Evolutionary conservation across 108 stramenopile species (phyloP).

Genomic region (Mediolabrus comicus): DNA sequence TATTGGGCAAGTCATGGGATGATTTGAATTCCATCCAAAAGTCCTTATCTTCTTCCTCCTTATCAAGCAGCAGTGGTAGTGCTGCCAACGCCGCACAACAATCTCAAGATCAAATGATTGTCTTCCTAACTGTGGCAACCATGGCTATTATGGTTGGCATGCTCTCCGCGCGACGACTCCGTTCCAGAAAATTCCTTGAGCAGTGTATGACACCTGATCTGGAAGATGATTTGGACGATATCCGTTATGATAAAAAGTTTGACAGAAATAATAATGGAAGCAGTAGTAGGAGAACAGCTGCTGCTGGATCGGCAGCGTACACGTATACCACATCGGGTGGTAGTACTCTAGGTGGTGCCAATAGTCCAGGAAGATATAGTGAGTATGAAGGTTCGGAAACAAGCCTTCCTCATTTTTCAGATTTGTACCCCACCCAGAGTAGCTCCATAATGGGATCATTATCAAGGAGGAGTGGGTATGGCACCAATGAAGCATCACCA

Average conservation of each 20-base stretch:
- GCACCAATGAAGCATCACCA: constrained; percentile 53
- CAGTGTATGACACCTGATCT: constrained; percentile 79
- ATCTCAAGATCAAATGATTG: constrained; percentile 68
- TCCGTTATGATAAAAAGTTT: constrained; percentile 25
- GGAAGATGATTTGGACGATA: constrained; percentile 61
- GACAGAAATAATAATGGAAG: background rate
- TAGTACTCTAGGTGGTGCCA: too few species aligned
- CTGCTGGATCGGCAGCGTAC: background rate
- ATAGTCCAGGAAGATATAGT: constrained; percentile 24
- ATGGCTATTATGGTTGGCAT: constrained; percentile 84
- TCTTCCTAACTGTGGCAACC: constrained; percentile 75
- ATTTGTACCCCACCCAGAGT: background rate
- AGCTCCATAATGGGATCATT: background rate
- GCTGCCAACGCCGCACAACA: background rate
- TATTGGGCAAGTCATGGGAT: constrained; percentile 8
- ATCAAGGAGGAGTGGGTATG: constrained; percentile 27
- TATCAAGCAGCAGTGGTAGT: background rate
- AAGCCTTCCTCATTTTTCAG: background rate
- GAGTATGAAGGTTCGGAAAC: constrained; percentile 25
- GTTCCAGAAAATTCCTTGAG: constrained; percentile 50
- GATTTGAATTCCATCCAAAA: constrained; percentile 7
- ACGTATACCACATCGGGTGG: background rate
- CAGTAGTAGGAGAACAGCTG: background rate
- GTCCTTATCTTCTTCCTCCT: background rate
- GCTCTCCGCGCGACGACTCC: constrained; percentile 60